These are phyloP conservation scores for Mallotus japonicus DNA, from an alignment of 441 rosid genomes.

Conservation along the genomic window DNA sequence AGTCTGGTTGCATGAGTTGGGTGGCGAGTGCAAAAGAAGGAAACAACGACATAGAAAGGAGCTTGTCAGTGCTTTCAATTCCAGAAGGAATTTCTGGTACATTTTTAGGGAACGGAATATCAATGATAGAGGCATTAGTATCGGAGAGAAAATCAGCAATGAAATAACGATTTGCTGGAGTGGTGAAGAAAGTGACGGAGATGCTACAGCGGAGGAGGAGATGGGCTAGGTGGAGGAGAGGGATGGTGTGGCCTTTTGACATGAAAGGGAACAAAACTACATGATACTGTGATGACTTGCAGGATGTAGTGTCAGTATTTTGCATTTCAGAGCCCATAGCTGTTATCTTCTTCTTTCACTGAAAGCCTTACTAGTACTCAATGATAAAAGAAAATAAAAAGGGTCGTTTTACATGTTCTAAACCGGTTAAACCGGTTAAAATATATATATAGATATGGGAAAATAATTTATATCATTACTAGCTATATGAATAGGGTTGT, in stretches of 20 bases:
- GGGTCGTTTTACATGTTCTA: too few species aligned
- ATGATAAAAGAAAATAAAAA: too few species aligned
- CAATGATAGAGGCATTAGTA: slow-evolving; percentile 39
- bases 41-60: slow-evolving; percentile 56
- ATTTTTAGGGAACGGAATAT: slow-evolving; percentile 51
- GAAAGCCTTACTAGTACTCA: too few species aligned
- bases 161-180: slow-evolving; percentile 56
- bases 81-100: slow-evolving; percentile 47
- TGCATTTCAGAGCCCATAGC: neutral
- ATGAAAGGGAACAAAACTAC: slow-evolving; percentile 68
- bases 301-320: neutral
- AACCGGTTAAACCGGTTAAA: too few species aligned
- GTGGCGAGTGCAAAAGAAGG: slow-evolving; percentile 53
- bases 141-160: slow-evolving; percentile 40
- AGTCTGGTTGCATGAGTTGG: slow-evolving; percentile 47
- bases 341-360: too few species aligned
- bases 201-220: slow-evolving; percentile 51
- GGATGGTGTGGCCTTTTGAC: slow-evolving; percentile 79
- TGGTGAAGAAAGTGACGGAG: slow-evolving; percentile 58
- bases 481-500: too few species aligned
- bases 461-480: too few species aligned
- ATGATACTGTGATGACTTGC: slow-evolving; percentile 23
- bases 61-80: slow-evolving; percentile 61
- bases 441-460: too few species aligned
- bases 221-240: slow-evolving; percentile 61